Evolutionary conservation across 352 stramenopile genomes (phyloP), one percentile per base, ranked within the genome.

Genomic region (Phytophthora macrochlamydospora): DNA sequence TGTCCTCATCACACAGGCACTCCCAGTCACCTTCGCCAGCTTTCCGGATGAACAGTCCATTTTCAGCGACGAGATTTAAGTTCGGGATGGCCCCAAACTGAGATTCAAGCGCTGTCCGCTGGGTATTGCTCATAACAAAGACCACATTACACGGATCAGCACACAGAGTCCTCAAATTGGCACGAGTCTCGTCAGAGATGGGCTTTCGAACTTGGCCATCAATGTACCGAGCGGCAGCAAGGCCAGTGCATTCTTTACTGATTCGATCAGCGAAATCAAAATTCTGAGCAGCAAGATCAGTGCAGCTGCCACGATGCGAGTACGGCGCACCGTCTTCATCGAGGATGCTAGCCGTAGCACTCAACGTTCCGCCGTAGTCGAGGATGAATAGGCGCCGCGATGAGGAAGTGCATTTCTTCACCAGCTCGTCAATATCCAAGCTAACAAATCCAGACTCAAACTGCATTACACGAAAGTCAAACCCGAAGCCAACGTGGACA

Each of bases 361-460:
- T 92, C 42, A 99, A 90, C 12, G 98, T 99, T 42, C 97, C 97
- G 43, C 97, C 97, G 59, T 99, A 99, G 72, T 99, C 98, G 38
- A 99, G 87, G 45, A 99, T 84, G 69, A 99, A 98, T 4, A 99
- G 65, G 1, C 94, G 85, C 4, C 82, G 68, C 8, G 70, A 61
- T 31, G 78, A 73, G 32, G 59, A 73, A 11, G 67, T 69, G 62
- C 92, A 98, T 24, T 87, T 78, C 56, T 92, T 91, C 32, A 94
- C 83, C 5, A 99, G 69, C 18, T 91, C 76, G 45, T 95, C 89
- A 8, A 96, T 79, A 60, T 99, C 87, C 0, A 99, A 83, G 6
- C 89, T 87, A 11, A 89, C 82, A 76, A 99, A 99, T 13, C 93
- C 97, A 18, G 85, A 90, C 52, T 97, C 82, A 66, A 99, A 99